Base-by-base conservation (phyloP, 805 yeast genomes). In the Millerozyma miso region DNA sequence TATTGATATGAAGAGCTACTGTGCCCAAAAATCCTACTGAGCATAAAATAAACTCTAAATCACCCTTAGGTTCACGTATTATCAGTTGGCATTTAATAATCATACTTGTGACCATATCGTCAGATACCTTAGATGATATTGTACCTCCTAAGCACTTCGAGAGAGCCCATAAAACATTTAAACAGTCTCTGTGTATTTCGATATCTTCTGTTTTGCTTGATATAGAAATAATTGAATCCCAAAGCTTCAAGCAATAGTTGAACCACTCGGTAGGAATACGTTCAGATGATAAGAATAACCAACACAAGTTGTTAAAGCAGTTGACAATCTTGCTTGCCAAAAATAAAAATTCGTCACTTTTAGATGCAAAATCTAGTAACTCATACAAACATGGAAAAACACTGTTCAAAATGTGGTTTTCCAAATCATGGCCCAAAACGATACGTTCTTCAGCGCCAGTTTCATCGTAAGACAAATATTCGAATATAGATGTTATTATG, bases 401-500 rank as follows among this genome's bases (percentile, higher is more conserved):
- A 2, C 48, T 42, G 7, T 47, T 42, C 31, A 65, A 42, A 16
- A 67, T 47, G 4, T 58, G 45, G 4, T 48, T 41, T 1, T 47
- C 34, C 17, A 63, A 45, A 7, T 50, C 56, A 6, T 44, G 37
- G 14, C 52, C 39, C 35, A 69, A 52, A 13, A 45, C 23, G 15
- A 58, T 50, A 1, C 63, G 60, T 5, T 48, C 53, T 10, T 50
- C 48, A 12, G 45, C 37, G n/a, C 65, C 45, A 5, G 45, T 41
- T 19, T 62, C 66, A 40, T 54, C 56, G n/a, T 62, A 45, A 8
- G 73, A 60, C 19, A 69, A 55, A 42, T 64, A 74, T 59, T 89
- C 97, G 51, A 85, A 75, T 4, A 82, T 69, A 1, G 90, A 85
- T 1, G 97, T 80, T 18, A 88, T 68, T 26, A 91, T 60, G 59